These are phyloP conservation scores for Candida dajiaensis DNA, from an alignment of 805 yeast species.

Conservation along the genomic window DNA sequence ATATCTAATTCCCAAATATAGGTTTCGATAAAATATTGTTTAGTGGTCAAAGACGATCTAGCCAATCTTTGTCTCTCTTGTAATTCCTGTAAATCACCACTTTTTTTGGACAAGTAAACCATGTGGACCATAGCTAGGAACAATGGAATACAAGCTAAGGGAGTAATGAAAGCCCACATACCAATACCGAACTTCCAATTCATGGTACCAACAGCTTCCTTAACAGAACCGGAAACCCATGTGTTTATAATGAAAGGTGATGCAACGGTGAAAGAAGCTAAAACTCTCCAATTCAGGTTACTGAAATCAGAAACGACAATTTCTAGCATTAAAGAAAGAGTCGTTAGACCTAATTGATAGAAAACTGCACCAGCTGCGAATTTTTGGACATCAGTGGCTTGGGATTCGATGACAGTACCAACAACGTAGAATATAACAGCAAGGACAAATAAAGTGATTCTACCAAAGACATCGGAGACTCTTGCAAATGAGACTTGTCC, in stretches of 20 bases:
- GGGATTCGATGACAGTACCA: slow-evolving; percentile 53
- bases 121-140: slow-evolving; percentile 40
- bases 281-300: slow-evolving; percentile 57
- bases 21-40: slow-evolving; percentile 24
- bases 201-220: slow-evolving; percentile 28
- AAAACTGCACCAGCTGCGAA: slow-evolving; percentile 53
- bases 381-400: slow-evolving; percentile 45
- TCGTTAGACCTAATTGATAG: slow-evolving; percentile 46
- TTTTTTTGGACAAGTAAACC: slow-evolving; percentile 38
- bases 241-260: slow-evolving; percentile 65
- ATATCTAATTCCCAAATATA: slow-evolving; percentile 58
- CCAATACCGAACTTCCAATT: slow-evolving; percentile 52
- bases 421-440: slow-evolving; percentile 46
- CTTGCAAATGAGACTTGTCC: slow-evolving; percentile 53
- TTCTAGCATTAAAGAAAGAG: slow-evolving; percentile 48
- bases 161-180: slow-evolving; percentile 56
- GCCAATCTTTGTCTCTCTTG: slow-evolving; percentile 18
- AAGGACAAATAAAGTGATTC: slow-evolving; percentile 40
- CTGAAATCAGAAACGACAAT: slow-evolving; percentile 58
- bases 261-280: slow-evolving; percentile 55
- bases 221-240: slow-evolving; percentile 59
- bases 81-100: slow-evolving; percentile 34
- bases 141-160: slow-evolving; percentile 45
- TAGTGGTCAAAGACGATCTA: slow-evolving; percentile 5
- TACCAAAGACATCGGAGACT: slow-evolving; percentile 50